These are phyloP conservation scores for Trypanosoma cruzi DNA, from an alignment of 208 protist genomes.

Conservation along the genomic window DNA sequence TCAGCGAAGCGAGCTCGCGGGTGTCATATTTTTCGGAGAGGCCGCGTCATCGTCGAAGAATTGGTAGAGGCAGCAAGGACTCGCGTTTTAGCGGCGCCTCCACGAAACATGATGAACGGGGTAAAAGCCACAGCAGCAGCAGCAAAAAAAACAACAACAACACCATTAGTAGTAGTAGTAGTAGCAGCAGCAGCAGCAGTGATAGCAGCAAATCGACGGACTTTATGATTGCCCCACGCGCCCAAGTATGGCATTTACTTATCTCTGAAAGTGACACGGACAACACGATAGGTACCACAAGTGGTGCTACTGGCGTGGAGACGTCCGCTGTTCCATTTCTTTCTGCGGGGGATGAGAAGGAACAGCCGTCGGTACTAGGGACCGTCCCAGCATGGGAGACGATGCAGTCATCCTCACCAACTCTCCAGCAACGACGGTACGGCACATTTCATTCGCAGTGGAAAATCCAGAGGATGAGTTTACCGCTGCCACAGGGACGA, in stretches of 20 bases:
- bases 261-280: conserved; percentile 19
- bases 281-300: not conserved
- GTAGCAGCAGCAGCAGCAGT: too few relatives aligned
- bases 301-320: not conserved
- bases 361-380: not conserved
- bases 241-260: conserved; percentile 72
- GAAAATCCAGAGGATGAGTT: not conserved
- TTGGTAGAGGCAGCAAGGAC: not conserved
- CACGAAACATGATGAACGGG: conserved; percentile 13
- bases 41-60: not conserved
- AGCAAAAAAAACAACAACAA: too few relatives aligned
- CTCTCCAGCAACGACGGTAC: conserved; percentile 23
- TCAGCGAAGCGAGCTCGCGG: not conserved
- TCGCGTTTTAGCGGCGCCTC: conserved; percentile 9
- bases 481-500: not conserved
- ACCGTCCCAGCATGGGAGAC: not conserved
- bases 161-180: too few relatives aligned
- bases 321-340: not conserved
- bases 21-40: not conserved
- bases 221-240: conserved; percentile 71
- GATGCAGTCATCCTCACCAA: not conserved
- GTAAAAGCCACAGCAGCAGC: conserved; percentile 26
- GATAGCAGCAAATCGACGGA: conserved; percentile 35
- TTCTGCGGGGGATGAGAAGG: not conserved
- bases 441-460: conserved; percentile 41